A percentile compares a stretch with the other conserved stretches of the same genome.
phyloP scores from a whole-genome alignment of 225 moss, liverwort and hornwort species.

The Takakia lepidozioides region DNA sequence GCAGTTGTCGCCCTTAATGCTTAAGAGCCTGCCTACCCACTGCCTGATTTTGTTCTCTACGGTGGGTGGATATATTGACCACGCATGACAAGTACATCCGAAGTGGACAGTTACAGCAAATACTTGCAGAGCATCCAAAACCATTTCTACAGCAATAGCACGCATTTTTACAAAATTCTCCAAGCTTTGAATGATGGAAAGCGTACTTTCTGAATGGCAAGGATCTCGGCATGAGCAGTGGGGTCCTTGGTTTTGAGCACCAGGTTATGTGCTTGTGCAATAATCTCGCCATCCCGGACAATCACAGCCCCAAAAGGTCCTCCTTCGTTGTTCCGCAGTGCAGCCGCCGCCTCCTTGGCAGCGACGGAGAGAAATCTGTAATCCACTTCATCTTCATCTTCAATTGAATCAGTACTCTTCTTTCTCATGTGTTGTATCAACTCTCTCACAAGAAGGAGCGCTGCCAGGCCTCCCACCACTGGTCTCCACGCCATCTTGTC shows the following conservation, averaged over 20 bases:
- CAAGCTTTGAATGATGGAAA: no score
- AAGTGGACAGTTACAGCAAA: no score
- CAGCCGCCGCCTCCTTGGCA: constrained; percentile 54
- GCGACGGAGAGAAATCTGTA: constrained; percentile 47
- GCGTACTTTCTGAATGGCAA: constrained; percentile 53
- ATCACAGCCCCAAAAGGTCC: constrained; percentile 63
- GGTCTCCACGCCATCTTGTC: constrained; percentile 46
- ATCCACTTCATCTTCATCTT: constrained; percentile 56
- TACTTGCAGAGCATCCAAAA: no score
- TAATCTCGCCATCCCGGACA: constrained; percentile 46
- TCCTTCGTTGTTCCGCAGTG: constrained; percentile 45
- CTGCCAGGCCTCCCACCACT: constrained; percentile 37
- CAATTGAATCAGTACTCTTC: constrained; percentile 16
- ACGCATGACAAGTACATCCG: no score
- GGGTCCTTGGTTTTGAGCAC: constrained; percentile 62
- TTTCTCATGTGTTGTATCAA: constrained; percentile 14
- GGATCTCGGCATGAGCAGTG: constrained; percentile 66
- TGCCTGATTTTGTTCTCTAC: no score
- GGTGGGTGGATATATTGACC: no score
- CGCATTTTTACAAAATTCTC: no score
- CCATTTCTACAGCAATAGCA: no score
- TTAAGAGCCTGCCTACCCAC: no score
- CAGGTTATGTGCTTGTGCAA: constrained; percentile 59
- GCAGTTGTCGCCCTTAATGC: no score
- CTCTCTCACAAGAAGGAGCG: constrained; percentile 33